Evolutionary conservation across 495 filamentous ascomycete genomes (phyloP).

Genomic region (Bacidia rubella): DNA sequence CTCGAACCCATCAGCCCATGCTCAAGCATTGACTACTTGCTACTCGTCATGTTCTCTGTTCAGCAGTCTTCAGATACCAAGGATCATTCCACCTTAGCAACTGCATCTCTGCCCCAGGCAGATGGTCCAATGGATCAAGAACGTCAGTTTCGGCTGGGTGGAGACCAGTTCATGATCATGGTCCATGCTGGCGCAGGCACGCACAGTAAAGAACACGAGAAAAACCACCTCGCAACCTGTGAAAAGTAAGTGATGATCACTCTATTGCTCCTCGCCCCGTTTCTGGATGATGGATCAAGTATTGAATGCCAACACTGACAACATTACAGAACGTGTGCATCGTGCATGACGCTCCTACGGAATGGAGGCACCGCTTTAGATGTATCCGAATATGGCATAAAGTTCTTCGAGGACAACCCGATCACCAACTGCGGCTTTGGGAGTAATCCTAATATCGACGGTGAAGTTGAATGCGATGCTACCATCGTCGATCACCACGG

Average conservation of each 20-base stretch:
- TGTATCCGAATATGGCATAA: slow-evolving; percentile 85
- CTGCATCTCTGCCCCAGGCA: background rate
- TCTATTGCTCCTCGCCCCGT: too few species aligned
- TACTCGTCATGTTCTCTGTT: too few species aligned
- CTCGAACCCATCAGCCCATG: too few species aligned
- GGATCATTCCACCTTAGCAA: too few species aligned
- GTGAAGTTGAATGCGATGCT: slow-evolving; percentile 86
- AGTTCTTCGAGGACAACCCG: slow-evolving; percentile 74
- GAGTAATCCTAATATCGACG: slow-evolving; percentile 85
- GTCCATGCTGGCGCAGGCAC: slow-evolving; percentile 95
- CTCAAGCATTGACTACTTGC: too few species aligned
- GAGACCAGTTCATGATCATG: slow-evolving; percentile 60
- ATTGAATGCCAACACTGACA: too few species aligned
- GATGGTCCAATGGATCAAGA: slow-evolving; percentile 12
- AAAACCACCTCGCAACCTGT: slow-evolving; percentile 69
- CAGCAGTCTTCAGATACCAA: too few species aligned
- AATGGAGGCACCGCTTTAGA: slow-evolving; percentile 70
- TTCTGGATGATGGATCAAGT: too few species aligned
- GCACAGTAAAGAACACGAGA: slow-evolving; percentile 74
- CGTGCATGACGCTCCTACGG: slow-evolving; percentile 65
- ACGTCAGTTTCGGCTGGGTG: slow-evolving; percentile 19
- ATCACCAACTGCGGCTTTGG: slow-evolving; percentile 96
- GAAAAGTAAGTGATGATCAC: slow-evolving; percentile 74
- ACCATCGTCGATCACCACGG: slow-evolving; percentile 82
- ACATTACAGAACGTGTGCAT: too few species aligned